Evolutionary conservation across 305 asterid genomes (phyloP).

Genomic region (Plantago lanceolata): DNA sequence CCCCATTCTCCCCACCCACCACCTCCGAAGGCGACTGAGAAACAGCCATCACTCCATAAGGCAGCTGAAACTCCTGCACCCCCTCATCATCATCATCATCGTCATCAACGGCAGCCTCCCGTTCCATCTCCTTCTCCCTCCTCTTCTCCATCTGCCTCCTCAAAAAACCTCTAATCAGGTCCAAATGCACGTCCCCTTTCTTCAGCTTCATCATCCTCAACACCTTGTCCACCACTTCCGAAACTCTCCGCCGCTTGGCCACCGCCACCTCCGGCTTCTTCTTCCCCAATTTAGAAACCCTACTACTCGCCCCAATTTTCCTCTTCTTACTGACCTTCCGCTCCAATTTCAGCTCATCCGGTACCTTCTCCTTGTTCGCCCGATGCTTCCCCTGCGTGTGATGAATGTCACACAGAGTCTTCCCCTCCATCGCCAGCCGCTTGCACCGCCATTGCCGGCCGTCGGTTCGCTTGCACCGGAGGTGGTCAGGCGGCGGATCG

Average conservation of each 20-base stretch:
- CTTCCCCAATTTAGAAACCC: slow-evolving; percentile 32
- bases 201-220: slow-evolving; percentile 76
- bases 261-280: slow-evolving; percentile 29
- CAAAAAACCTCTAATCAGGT: slow-evolving; percentile 71
- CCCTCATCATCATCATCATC: slow-evolving; percentile 14
- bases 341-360: slow-evolving; percentile 77
- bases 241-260: slow-evolving; percentile 38
- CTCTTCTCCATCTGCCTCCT: slow-evolving; percentile 73
- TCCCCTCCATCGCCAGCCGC: slow-evolving; percentile 69
- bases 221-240: slow-evolving; percentile 84
- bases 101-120: background rate
- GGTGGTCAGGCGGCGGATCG: slow-evolving; percentile 70
- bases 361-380: slow-evolving; percentile 71
- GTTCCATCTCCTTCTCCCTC: slow-evolving; percentile 45
- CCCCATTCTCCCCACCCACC: slow-evolving; percentile 27
- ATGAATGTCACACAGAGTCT: slow-evolving; percentile 88
- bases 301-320: slow-evolving; percentile 33
- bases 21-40: slow-evolving; percentile 37
- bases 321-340: slow-evolving; percentile 46
- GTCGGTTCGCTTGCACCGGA: slow-evolving; percentile 93
- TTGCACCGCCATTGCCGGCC: slow-evolving; percentile 98
- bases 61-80: slow-evolving; percentile 43
- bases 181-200: slow-evolving; percentile 84
- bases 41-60: slow-evolving; percentile 80
- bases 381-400: slow-evolving; percentile 81